Evolutionary conservation across 2,329 filamentous ascomycete genomes (phyloP).

Genomic region (Aureobasidium sp.): DNA sequence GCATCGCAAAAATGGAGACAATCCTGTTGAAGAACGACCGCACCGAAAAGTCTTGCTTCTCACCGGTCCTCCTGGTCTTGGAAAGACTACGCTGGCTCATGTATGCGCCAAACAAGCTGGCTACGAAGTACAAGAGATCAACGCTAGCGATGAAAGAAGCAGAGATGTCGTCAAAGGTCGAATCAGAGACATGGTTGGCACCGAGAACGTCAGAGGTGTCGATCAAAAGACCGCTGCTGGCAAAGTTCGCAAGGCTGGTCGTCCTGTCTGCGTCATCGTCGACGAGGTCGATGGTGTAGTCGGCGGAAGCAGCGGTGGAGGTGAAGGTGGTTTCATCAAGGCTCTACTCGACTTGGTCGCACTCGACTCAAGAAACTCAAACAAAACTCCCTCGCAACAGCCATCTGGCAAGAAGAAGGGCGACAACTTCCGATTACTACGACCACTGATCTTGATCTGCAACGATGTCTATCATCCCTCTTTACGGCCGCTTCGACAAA

Average conservation of each 20-base stretch:
- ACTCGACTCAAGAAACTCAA: conserved; percentile 74
- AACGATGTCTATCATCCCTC: conserved; percentile 95
- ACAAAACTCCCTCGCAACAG: conserved; percentile 25
- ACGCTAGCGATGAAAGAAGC: conserved; percentile 92
- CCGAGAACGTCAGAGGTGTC: conserved; percentile 79
- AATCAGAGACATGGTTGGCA: conserved; percentile 86
- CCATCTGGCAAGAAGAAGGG: conserved; percentile 60
- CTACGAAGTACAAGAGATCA: conserved; percentile 95
- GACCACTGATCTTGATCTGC: conserved; percentile 88
- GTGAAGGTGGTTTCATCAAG: conserved; percentile 92
- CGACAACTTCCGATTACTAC: conserved; percentile 78
- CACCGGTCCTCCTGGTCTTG: conserved; percentile 84
- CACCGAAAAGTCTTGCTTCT: conserved; percentile 85
- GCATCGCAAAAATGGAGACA: conserved; percentile 40
- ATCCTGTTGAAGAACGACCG: conserved; percentile 58
- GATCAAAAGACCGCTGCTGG: conserved; percentile 48
- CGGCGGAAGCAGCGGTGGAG: conserved; percentile 60
- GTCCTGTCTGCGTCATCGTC: conserved; percentile 86
- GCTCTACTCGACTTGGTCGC: conserved; percentile 85
- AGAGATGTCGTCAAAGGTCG: conserved; percentile 81
- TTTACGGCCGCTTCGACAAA: conserved; percentile 74
- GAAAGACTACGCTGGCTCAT: conserved; percentile 93
- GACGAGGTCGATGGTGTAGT: conserved; percentile 97
- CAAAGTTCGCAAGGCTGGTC: conserved; percentile 64
- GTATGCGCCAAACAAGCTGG: conserved; percentile 93